Evolutionary conservation across 495 filamentous ascomycete genomes (phyloP), one percentile per base, ranked within the genome.

Genomic region (Aspergillus asperescens): DNA sequence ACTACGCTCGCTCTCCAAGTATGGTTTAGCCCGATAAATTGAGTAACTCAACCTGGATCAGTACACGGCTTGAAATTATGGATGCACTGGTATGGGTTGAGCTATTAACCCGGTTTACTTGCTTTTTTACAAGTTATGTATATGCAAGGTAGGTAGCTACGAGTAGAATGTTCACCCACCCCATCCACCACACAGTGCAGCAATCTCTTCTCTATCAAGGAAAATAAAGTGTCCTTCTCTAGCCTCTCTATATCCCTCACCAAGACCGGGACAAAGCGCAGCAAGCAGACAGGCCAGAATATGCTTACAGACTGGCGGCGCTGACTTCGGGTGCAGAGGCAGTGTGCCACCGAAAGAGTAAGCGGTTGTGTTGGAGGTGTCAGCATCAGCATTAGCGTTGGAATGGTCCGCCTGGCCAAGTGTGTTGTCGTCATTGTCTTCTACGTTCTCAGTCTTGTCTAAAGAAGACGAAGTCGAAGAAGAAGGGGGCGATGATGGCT

Each of bases 231-330:
- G 31, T 74, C 76, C 34, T 83, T 75, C 58, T n/a, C 20, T 19
- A 15, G 9, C 32, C 37, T 13, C 10, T 37, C 42, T 27, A 44
- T 15, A 7, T 8, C 29, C 78, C 4, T 61, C 15, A 2, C 20
- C 49, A 37, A 87, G 61, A 4, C 48, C 68, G 1, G 58, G 58
- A 70, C 88, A 90, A 32, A 78, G 66, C 67, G 85, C 86, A n/a
- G 76, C 83, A 56, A 97, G 59, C 42, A 91, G 61, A 68, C 88
- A 92, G 16, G 92, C 92, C 22, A 97, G 74, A 15, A 96, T 60
- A 68, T 97, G 92, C 70, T 96, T 96, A 63, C 92, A 97, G 27
- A 86, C 76, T 3, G 90, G 87, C 42, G 77, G 56, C 18, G 63
- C 31, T 67, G 39, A 38, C 52, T 50, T 51, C 51, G 52, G 74